Conservation (phyloP, 495 filamentous ascomycete species). For the Bathelium albidoporum region DNA sequence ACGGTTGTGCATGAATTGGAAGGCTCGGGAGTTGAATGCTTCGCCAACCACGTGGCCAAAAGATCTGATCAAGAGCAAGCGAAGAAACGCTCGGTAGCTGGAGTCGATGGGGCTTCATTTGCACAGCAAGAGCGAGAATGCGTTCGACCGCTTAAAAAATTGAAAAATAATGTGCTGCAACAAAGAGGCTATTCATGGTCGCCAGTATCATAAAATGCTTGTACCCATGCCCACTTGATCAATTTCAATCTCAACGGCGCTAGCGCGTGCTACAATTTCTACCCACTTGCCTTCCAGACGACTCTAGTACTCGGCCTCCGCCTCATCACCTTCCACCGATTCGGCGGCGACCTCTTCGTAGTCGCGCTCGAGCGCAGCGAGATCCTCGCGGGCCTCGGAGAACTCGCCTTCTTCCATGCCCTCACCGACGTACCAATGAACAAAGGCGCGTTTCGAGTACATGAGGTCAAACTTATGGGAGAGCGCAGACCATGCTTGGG, state of each 20-base stretch:
- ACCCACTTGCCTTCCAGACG: conserved; percentile 11
- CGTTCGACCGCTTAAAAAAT: too few species aligned
- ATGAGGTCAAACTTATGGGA: conserved; percentile 99
- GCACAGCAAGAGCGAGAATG: too few species aligned
- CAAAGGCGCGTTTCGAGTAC: conserved; percentile 99
- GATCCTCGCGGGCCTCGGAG: conserved; percentile 95
- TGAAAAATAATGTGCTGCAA: background rate
- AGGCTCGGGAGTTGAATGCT: too few species aligned
- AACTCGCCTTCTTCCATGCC: conserved; percentile 99
- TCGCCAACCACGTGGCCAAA: too few species aligned
- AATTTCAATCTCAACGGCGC: conserved; percentile 30
- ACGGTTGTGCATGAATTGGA: too few species aligned
- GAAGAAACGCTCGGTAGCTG: too few species aligned
- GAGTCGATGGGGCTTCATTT: too few species aligned
- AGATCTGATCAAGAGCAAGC: too few species aligned
- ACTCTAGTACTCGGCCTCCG: conserved; percentile 91
- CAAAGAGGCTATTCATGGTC: background rate
- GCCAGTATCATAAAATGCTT: background rate
- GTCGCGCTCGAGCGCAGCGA: conserved; percentile 95
- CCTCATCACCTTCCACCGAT: conserved; percentile 81
- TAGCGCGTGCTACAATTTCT: conserved; percentile 44
- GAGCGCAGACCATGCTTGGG: conserved; percentile 94
- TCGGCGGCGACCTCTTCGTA: conserved; percentile 99
- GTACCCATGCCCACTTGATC: background rate
- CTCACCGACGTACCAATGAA: conserved; percentile 99